Evolutionary conservation across 108 stramenopile species (phyloP).

Genomic region (Cylindrotheca fusiformis): DNA sequence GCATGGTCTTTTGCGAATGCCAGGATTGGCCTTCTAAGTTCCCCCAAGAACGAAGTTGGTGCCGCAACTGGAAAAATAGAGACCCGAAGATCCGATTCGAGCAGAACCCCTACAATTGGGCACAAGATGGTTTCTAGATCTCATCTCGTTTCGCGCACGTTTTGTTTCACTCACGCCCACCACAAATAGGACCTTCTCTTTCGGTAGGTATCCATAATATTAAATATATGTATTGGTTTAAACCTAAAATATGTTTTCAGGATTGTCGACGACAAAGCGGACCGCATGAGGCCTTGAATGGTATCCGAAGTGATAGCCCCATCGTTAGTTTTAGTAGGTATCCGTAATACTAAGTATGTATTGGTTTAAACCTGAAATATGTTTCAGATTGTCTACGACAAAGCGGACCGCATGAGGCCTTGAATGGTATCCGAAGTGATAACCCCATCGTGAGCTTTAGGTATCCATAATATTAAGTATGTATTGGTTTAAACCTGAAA

Average conservation of each 20-base stretch:
- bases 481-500: no score
- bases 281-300: conserved; percentile 23
- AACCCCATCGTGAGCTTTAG: conserved; percentile 14
- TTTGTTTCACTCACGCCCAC: no score
- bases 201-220: no score
- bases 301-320: conserved; percentile 31
- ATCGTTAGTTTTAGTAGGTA: background rate
- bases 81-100: conserved; percentile 23
- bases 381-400: no score
- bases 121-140: conserved; percentile 21
- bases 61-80: conserved; percentile 27
- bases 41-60: conserved; percentile 42
- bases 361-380: no score
- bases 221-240: no score
- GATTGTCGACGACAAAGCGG: no score
- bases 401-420: conserved; percentile 19
- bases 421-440: conserved; percentile 32
- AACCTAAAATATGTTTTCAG: no score
- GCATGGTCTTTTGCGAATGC: conserved; percentile 60
- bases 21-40: conserved; percentile 57
- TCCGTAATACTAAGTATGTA: no score
- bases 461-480: no score
- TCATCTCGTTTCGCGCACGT: no score
- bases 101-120: conserved; percentile 35
- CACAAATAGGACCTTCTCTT: no score